Evolutionary conservation across 129 eudicot genomes (phyloP).

Genomic region (Artemisia tridentata): DNA sequence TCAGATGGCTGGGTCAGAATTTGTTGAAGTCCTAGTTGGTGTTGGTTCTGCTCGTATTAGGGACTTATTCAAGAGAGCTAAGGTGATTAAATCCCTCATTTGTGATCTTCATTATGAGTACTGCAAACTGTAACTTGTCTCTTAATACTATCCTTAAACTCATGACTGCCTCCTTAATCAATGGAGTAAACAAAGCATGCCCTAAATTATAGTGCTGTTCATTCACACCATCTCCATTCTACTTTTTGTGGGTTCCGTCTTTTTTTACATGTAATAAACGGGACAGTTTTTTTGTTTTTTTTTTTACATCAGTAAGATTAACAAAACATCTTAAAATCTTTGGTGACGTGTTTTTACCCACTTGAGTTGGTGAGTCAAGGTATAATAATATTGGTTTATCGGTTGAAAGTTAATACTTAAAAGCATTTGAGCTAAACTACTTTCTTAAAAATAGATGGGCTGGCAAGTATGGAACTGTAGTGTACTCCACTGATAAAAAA

Average conservation of each 20-base stretch:
- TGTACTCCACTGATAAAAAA: slow-evolving; percentile 16
- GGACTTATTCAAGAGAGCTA: slow-evolving; percentile 90
- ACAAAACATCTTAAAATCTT: background rate
- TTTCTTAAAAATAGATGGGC: background rate
- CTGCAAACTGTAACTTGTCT: too few relatives aligned
- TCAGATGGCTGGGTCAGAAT: slow-evolving; percentile 99
- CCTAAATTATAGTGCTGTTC: too few relatives aligned
- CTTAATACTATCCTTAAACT: too few relatives aligned
- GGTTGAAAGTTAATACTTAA: background rate
- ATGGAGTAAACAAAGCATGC: too few relatives aligned
- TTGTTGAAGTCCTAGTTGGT: slow-evolving; percentile 93
- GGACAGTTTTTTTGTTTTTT: background rate
- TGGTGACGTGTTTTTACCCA: background rate
- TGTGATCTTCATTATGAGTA: too few relatives aligned
- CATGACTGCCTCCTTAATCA: too few relatives aligned
- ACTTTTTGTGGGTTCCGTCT: background rate
- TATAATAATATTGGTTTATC: background rate
- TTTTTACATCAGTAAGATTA: slow-evolving; percentile 14
- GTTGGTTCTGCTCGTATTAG: slow-evolving; percentile 97
- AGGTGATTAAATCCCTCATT: slow-evolving; percentile 40
- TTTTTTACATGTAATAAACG: background rate
- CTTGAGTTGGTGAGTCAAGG: background rate
- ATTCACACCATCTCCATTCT: too few relatives aligned
- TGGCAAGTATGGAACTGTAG: slow-evolving; percentile 7
- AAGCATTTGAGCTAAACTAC: background rate